A percentile compares a stretch with the other conserved stretches of the same genome.
Evolutionary conservation across 2,329 filamentous ascomycete genomes (phyloP).

Genomic region (Cladophialophora psammophila): DNA sequence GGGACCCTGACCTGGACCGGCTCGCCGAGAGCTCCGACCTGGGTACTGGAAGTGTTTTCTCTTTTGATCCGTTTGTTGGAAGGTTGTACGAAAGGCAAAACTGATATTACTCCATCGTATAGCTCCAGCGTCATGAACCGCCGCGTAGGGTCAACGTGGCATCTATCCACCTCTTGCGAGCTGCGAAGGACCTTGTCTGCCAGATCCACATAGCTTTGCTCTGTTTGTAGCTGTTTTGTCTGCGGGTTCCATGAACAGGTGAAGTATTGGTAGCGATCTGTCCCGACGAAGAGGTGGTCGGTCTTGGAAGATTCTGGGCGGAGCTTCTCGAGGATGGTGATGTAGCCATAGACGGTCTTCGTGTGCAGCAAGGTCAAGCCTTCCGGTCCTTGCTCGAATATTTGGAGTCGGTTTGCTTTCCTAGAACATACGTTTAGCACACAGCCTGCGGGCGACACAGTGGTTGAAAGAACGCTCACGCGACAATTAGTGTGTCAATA

Average conservation of each 20-base stretch:
- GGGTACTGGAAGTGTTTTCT: slow-evolving; percentile 28
- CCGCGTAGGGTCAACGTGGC: slow-evolving; percentile 81
- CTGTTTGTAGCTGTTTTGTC: slow-evolving; percentile 60
- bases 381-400: slow-evolving; percentile 74
- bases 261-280: slow-evolving; percentile 89
- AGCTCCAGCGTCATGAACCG: slow-evolving; percentile 71
- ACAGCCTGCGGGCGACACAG: not conserved
- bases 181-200: slow-evolving; percentile 70
- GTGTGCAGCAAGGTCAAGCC: slow-evolving; percentile 71
- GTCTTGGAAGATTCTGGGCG: slow-evolving; percentile 75
- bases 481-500: slow-evolving; percentile 83
- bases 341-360: slow-evolving; percentile 80
- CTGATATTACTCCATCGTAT: slow-evolving; percentile 71
- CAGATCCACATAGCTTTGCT: slow-evolving; percentile 67
- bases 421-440: slow-evolving; percentile 53
- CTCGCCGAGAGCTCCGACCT: slow-evolving; percentile 63
- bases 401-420: slow-evolving; percentile 84
- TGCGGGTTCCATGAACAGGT: slow-evolving; percentile 80
- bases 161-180: slow-evolving; percentile 81
- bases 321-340: slow-evolving; percentile 83
- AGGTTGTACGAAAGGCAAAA: slow-evolving; percentile 67
- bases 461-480: slow-evolving; percentile 65
- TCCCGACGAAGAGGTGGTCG: slow-evolving; percentile 91
- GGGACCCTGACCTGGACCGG: slow-evolving; percentile 69
- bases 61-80: slow-evolving; percentile 53